A percentile compares a stretch with the other conserved stretches of the same genome.
These are phyloP conservation scores for Starmerella etchellsii DNA, from an alignment of 805 yeast species.

Conservation along the genomic window DNA sequence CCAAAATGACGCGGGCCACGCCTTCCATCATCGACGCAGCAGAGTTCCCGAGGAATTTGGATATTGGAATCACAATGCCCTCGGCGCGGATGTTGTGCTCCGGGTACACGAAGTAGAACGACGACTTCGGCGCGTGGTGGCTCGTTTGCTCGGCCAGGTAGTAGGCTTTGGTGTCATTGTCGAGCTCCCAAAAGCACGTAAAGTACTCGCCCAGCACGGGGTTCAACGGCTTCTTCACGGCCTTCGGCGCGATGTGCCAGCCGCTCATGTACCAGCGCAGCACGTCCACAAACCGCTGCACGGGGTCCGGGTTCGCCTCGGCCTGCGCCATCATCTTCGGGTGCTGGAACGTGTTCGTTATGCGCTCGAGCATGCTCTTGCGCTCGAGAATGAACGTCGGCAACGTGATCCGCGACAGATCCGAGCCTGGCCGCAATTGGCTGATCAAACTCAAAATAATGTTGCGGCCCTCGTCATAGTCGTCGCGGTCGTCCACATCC, in stretches of 20 bases:
- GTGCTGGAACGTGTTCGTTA: slow-evolving; percentile 68
- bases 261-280: slow-evolving; percentile 86
- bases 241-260: slow-evolving; percentile 98
- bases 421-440: slow-evolving; percentile 86
- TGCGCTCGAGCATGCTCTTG: slow-evolving; percentile 91
- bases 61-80: slow-evolving; percentile 77
- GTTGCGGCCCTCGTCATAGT: slow-evolving; percentile 78
- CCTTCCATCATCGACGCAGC: slow-evolving; percentile 98
- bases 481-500: slow-evolving; percentile 58
- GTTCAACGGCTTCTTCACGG: slow-evolving; percentile 92
- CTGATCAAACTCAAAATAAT: slow-evolving; percentile 77
- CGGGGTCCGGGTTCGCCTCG: slow-evolving; percentile 41
- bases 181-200: slow-evolving; percentile 83
- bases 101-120: slow-evolving; percentile 81
- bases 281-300: slow-evolving; percentile 58
- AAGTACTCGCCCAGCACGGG: slow-evolving; percentile 90
- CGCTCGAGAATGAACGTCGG: slow-evolving; percentile 93
- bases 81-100: slow-evolving; percentile 70
- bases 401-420: slow-evolving; percentile 75
- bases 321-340: slow-evolving; percentile 69
- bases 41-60: slow-evolving; percentile 84
- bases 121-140: slow-evolving; percentile 97
- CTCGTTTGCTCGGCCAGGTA: slow-evolving; percentile 90
- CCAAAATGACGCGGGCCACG: slow-evolving; percentile 44
- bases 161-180: slow-evolving; percentile 56